Evolutionary conservation across 2,329 filamentous ascomycete species (phyloP).

Genomic region (Diaporthe sp.): DNA sequence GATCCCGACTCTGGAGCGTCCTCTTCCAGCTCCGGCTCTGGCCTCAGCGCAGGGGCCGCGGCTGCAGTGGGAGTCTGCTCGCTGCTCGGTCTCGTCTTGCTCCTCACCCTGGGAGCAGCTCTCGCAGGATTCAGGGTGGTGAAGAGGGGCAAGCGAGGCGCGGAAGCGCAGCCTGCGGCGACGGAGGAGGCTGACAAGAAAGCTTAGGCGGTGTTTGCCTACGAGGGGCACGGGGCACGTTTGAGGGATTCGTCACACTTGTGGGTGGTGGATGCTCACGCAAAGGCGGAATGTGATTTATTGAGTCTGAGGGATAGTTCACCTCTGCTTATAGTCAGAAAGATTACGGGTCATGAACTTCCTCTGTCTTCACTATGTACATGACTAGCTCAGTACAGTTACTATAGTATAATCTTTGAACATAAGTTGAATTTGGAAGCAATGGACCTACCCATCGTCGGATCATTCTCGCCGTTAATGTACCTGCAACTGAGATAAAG

Average conservation of each 20-base stretch:
- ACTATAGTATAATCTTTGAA: not conserved
- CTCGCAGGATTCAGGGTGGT: slow-evolving; percentile 31
- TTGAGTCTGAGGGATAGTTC: not conserved
- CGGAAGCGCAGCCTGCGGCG: not conserved
- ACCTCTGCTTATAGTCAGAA: slow-evolving; percentile 9
- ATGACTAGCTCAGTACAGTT: not conserved
- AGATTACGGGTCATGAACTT: not conserved
- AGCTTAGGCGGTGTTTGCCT: slow-evolving; percentile 3
- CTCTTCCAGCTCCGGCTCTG: slow-evolving; percentile 7
- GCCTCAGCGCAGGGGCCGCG: slow-evolving; percentile 27
- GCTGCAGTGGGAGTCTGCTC: slow-evolving; percentile 29
- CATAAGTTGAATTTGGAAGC: not conserved
- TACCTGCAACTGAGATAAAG: not conserved
- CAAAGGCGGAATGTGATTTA: not conserved
- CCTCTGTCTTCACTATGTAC: not conserved
- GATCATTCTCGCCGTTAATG: not conserved
- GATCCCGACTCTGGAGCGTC: slow-evolving; percentile 33
- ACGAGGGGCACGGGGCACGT: not conserved
- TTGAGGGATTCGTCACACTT: not conserved
- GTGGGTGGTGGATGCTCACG: not conserved
- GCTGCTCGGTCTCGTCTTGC: slow-evolving; percentile 27
- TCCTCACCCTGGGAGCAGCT: slow-evolving; percentile 21
- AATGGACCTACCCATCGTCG: not conserved
- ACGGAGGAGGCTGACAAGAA: slow-evolving; percentile 17
- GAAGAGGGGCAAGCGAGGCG: slow-evolving; percentile 21